Base-by-base conservation (phyloP, 179 eudicot species). In the Dionaea muscipula region DNA sequence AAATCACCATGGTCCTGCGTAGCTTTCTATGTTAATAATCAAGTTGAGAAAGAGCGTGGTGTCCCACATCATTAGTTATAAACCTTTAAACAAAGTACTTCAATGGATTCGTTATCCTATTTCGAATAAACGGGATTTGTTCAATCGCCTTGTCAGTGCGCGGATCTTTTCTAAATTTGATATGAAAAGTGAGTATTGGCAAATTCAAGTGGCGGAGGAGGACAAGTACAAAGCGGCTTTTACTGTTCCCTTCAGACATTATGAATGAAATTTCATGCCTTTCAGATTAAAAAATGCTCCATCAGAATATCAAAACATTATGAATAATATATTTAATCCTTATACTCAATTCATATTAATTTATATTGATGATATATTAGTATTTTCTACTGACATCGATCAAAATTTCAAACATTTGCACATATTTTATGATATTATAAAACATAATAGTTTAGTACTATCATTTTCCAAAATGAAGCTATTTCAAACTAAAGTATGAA, bases 401-500 rank as follows among this genome's bases (percentile, higher is more conserved):
- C 21, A 55, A 18, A 31, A 56, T 2, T 56, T 16, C 11, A 58
- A 58, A 46, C 39, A 56, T n/a, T n/a, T n/a, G n/a, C n/a, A n/a
- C n/a, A n/a, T n/a, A n/a, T n/a, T n/a, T n/a, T n/a, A n/a, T n/a
- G 2, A 56, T 27, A 16, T 26, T 1, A 25, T 56, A 17, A 27
- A 56, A 15, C 2, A 43, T 19, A 47, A 20, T 58, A 45, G 53
- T 0, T 45, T 46, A 47, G 62, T 46, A 0, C 5, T 58, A 11
- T 58, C 44, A 4, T 3, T 27, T 2, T 12, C 47, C 4, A 38
- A 55, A 39, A 55, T 38, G 47, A 37, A 38, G 38, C n/a, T n/a
- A n/a, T n/a, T n/a, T n/a, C n/a, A n/a, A n/a, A n/a, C n/a, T n/a
- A n/a, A n/a, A n/a, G n/a, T 55, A 1, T 4, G 35, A 47, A 45